phyloP scores from a whole-genome alignment of 768 basidiomycete genomes.

The Phanerochaete carnosa region DNA sequence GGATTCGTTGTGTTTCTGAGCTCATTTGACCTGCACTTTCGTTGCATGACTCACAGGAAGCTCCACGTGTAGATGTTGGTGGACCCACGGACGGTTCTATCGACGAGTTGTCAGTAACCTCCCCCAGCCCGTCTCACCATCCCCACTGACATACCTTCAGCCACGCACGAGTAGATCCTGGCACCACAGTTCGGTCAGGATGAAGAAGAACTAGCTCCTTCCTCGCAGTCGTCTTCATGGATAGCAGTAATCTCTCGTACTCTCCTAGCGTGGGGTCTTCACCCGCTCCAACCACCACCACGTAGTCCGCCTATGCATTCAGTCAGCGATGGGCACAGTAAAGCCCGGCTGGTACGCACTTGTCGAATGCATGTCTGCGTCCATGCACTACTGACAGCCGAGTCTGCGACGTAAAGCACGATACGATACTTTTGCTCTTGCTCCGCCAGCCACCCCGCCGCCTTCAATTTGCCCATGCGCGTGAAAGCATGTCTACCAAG shows the following conservation, averaged over 20 bases:
- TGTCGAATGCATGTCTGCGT: slow-evolving; percentile 97
- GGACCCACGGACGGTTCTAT: slow-evolving; percentile 92
- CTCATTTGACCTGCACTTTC: background rate
- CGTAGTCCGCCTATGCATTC: slow-evolving; percentile 72
- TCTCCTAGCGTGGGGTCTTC: slow-evolving; percentile 91
- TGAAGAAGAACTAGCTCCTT: slow-evolving; percentile 96
- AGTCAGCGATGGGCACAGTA: background rate
- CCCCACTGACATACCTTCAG: slow-evolving; percentile 65
- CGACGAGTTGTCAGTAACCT: background rate
- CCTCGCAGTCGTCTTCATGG: slow-evolving; percentile 97
- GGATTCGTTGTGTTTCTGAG: background rate
- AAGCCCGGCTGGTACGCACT: slow-evolving; percentile 36
- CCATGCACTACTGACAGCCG: slow-evolving; percentile 93
- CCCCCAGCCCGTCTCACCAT: background rate
- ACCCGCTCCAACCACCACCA: slow-evolving; percentile 92
- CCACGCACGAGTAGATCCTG: slow-evolving; percentile 95
- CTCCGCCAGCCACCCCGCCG: slow-evolving; percentile 91
- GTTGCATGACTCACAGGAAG: slow-evolving; percentile 52
- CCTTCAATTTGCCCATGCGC: slow-evolving; percentile 95
- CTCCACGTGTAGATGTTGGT: slow-evolving; percentile 95
- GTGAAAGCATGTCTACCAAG: slow-evolving; percentile 95
- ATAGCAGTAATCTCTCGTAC: slow-evolving; percentile 88
- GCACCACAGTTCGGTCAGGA: slow-evolving; percentile 81
- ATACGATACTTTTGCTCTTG: slow-evolving; percentile 91
- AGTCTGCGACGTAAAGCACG: slow-evolving; percentile 95